Conservation (phyloP, 1,284 basidiomycete species). For the Ustilago lituana region DNA sequence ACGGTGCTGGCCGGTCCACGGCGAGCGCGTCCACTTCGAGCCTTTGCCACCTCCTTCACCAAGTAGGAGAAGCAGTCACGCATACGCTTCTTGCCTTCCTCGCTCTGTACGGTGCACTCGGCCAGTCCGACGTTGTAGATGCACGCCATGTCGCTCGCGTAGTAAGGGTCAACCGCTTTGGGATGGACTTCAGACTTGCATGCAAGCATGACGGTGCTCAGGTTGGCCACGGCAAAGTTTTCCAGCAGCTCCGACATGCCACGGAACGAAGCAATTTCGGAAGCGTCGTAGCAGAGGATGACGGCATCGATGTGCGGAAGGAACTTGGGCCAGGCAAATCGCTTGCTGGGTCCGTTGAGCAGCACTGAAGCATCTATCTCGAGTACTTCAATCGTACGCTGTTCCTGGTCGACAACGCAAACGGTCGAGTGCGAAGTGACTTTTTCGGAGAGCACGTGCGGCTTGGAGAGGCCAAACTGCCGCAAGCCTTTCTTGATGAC, state of each 20-base stretch:
- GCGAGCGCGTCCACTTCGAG: conserved; percentile 40
- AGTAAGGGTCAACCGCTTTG: conserved; percentile 61
- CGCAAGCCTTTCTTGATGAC: conserved; percentile 62
- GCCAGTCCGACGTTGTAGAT: conserved; percentile 63
- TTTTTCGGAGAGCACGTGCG: conserved; percentile 56
- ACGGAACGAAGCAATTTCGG: conserved; percentile 56
- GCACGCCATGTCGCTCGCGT: conserved; percentile 62
- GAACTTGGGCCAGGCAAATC: conserved; percentile 63
- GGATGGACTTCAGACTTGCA: conserved; percentile 63
- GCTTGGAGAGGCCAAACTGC: conserved; percentile 60
- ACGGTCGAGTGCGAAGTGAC: conserved; percentile 61
- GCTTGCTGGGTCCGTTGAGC: conserved; percentile 54
- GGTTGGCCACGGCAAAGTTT: conserved; percentile 51
- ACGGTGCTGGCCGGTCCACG: conserved; percentile 26
- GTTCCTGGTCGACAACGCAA: conserved; percentile 61
- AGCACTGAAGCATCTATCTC: conserved; percentile 61
- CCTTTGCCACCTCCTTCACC: conserved; percentile 63
- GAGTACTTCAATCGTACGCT: conserved; percentile 61
- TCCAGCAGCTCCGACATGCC: conserved; percentile 64
- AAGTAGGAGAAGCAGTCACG: conserved; percentile 63
- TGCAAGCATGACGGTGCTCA: conserved; percentile 63
- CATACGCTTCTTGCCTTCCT: conserved; percentile 65
- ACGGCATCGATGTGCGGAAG: conserved; percentile 60
- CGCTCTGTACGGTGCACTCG: conserved; percentile 60
- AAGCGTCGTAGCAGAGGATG: conserved; percentile 63